Evolutionary conservation across 2,329 filamentous ascomycete species (phyloP).

Genomic region (Monilinia polystroma): DNA sequence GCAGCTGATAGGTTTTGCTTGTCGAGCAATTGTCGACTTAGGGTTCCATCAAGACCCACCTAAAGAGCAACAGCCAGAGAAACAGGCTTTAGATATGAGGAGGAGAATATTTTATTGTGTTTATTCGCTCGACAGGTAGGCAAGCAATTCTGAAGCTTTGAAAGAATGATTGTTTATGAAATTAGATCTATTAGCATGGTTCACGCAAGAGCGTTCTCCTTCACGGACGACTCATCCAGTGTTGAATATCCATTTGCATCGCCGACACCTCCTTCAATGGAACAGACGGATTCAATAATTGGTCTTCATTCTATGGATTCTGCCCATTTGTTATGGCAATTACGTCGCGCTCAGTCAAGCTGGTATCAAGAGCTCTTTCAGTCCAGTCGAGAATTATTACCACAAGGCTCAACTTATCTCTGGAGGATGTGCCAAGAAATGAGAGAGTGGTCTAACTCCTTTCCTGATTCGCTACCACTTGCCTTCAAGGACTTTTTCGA

Average conservation of each 20-base stretch:
- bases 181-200: slow-evolving; percentile 81
- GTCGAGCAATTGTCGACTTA: slow-evolving; percentile 81
- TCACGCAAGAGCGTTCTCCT: slow-evolving; percentile 84
- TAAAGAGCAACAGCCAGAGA: slow-evolving; percentile 64
- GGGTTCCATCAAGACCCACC: slow-evolving; percentile 92
- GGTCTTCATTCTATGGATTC: slow-evolving; percentile 59
- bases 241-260: slow-evolving; percentile 70
- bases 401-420: slow-evolving; percentile 68
- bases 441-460: slow-evolving; percentile 76
- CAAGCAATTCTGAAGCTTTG: not conserved
- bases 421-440: slow-evolving; percentile 75
- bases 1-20: slow-evolving; percentile 89
- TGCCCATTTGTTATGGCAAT: slow-evolving; percentile 74
- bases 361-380: slow-evolving; percentile 92
- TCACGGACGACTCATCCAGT: slow-evolving; percentile 83
- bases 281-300: slow-evolving; percentile 42
- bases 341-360: slow-evolving; percentile 80
- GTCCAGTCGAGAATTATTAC: slow-evolving; percentile 65
- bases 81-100: slow-evolving; percentile 70
- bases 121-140: slow-evolving; percentile 82
- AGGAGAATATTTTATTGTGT: slow-evolving; percentile 87
- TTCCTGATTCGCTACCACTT: slow-evolving; percentile 63
- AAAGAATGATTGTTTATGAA: slow-evolving; percentile 12
- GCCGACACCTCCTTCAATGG: slow-evolving; percentile 34
- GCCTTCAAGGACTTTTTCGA: slow-evolving; percentile 76